Evolutionary conservation across 495 filamentous ascomycete species (phyloP).

Genomic region (Penicillium antarcticum): DNA sequence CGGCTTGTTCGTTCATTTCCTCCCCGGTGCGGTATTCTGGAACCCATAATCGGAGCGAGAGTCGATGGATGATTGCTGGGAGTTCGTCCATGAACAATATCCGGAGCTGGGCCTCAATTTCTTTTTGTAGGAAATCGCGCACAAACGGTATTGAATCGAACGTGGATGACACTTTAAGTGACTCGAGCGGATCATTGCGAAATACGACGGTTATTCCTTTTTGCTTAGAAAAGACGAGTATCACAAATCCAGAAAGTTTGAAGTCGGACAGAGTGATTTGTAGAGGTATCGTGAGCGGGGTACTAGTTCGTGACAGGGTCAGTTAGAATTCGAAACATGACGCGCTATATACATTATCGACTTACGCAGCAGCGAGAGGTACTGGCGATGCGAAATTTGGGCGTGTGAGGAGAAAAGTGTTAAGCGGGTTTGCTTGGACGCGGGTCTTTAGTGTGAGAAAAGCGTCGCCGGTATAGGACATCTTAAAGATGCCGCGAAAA

Average conservation of each 20-base stretch:
- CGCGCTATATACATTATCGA: constrained; percentile 1
- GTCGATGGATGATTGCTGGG: constrained; percentile 89
- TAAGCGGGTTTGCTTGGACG: constrained; percentile 96
- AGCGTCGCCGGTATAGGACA: constrained; percentile 94
- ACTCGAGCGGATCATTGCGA: constrained; percentile 95
- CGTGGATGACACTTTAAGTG: constrained; percentile 95
- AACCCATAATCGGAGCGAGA: constrained; percentile 87
- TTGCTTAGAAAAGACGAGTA: constrained; percentile 93
- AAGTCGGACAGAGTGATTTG: constrained; percentile 97
- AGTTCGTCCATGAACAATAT: constrained; percentile 96
- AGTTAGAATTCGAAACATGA: constrained; percentile 2
- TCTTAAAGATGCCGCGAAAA: constrained; percentile 97
- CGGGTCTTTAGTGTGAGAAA: constrained; percentile 90
- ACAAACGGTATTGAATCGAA: constrained; percentile 99
- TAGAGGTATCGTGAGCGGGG: constrained; percentile 90
- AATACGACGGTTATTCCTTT: constrained; percentile 97
- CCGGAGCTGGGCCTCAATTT: constrained; percentile 91
- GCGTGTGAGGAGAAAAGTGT: constrained; percentile 89
- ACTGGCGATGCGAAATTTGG: constrained; percentile 88
- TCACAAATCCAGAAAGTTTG: constrained; percentile 95
- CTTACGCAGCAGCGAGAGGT: constrained; percentile 83
- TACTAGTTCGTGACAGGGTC: constrained; percentile 26
- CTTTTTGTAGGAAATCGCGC: constrained; percentile 92
- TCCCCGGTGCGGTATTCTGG: constrained; percentile 75
- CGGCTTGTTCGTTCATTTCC: constrained; percentile 34